phyloP scores from a whole-genome alignment of 805 yeast genomes.

The Saturnispora ahearnii region DNA sequence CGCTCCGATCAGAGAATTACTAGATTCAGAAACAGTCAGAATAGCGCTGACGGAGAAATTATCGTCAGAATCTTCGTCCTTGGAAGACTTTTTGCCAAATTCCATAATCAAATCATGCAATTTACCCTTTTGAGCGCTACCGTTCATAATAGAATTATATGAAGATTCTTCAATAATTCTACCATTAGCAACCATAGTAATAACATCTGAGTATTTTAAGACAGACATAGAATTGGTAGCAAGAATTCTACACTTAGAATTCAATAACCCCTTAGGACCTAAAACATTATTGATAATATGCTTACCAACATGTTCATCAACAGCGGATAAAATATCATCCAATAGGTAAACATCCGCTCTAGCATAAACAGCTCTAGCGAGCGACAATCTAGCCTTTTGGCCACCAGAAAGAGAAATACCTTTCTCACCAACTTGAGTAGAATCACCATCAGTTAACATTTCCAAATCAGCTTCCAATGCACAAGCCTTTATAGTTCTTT shows the following conservation, averaged over 20 bases:
- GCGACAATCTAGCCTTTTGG: constrained; percentile 89
- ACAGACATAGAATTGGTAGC: constrained; percentile 53
- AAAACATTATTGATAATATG: constrained; percentile 61
- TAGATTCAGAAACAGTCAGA: constrained; percentile 14
- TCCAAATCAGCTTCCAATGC: constrained; percentile 73
- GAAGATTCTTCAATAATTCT: constrained; percentile 58
- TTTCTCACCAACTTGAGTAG: constrained; percentile 91
- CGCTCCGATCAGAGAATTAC: constrained; percentile 21
- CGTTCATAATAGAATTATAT: constrained; percentile 37
- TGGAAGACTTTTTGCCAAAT: constrained; percentile 43
- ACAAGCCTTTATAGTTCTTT: constrained; percentile 77
- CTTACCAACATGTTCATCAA: constrained; percentile 92
- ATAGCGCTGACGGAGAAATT: constrained; percentile 2
- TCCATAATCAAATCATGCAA: constrained; percentile 36
- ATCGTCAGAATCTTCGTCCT: constrained; percentile 9
- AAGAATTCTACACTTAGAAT: constrained; percentile 43
- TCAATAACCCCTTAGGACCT: constrained; percentile 37
- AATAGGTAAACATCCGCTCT: constrained; percentile 85
- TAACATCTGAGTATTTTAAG: constrained; percentile 48
- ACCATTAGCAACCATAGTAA: constrained; percentile 55
- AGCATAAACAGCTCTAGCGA: constrained; percentile 93
- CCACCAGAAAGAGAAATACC: constrained; percentile 97
- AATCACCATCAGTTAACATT: constrained; percentile 80
- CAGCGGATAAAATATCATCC: constrained; percentile 94
- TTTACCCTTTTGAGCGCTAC: constrained; percentile 2